Evolutionary conservation across 2,329 filamentous ascomycete species (phyloP), one percentile per base, ranked within the genome.

Genomic region (Myriosclerotinia scirpicola): DNA sequence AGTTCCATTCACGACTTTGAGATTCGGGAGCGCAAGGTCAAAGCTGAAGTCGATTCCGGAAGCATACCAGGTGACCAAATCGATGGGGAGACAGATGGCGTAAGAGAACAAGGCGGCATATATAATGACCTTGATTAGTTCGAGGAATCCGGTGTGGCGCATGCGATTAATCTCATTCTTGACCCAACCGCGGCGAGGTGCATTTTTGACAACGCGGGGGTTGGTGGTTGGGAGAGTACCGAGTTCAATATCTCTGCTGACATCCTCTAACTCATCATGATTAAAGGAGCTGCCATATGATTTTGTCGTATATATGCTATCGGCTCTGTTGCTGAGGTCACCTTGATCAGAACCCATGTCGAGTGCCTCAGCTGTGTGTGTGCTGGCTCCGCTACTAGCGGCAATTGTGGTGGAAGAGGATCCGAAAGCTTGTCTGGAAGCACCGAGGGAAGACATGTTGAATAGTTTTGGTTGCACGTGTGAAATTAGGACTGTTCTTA

Each of bases 171-270:
- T 20, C 34, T 17, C 1, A 1, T 8, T 17, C 9, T 50, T 7
- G n/a, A 22, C 20, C 8, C 26, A 20, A 0, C n/a, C n/a, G 8
- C 34, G 4, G 8, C 1, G 44, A 38, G 44, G 36, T 11, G 7
- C 4, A 3, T 22, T 48, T 48, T 48, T 9, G 2, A 12, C 7
- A 26, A 1, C 14, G 22, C n/a, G 9, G 14, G 58, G 30, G 3
- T 38, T 61, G 34, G 12, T 0, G 5, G 44, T 38, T 20, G 44
- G 44, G 14, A 61, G 44, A 12, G 11, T 50, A 12, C 20, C 44
- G 34, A 61, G 34, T 26, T 61, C 58, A 26, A 61, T 22, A 22
- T 61, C 44, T 2, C 50, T 38, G 30, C 30, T 38, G 58, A 50
- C 3, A 22, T 60, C 58, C 0, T 50, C 30, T 8, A 50, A 26